phyloP scores from a whole-genome alignment of 148 eudicot genomes.

The Rhododendron griersonianum region DNA sequence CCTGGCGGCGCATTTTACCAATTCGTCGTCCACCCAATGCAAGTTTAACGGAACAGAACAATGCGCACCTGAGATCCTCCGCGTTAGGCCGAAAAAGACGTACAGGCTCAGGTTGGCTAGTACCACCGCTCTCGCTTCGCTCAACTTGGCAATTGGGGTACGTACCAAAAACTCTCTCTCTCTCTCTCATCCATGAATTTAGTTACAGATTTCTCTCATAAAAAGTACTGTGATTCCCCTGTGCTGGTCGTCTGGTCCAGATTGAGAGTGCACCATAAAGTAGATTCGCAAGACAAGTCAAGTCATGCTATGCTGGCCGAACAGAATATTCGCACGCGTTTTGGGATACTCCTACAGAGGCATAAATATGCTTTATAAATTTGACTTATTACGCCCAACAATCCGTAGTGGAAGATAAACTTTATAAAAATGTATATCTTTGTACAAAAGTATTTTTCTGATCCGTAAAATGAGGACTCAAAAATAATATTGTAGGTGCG shows the following conservation, averaged over 20 bases:
- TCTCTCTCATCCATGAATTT: background rate
- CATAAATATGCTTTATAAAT: no score
- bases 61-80: constrained; percentile 56
- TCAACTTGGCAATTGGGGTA: constrained; percentile 79
- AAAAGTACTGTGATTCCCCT: background rate
- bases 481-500: no score
- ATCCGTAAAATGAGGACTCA: no score
- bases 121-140: constrained; percentile 67
- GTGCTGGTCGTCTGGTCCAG: background rate
- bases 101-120: constrained; percentile 77
- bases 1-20: constrained; percentile 43
- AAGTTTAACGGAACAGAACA: constrained; percentile 51
- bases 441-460: no score
- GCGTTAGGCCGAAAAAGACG: constrained; percentile 70
- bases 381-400: no score
- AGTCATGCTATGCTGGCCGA: background rate
- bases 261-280: background rate
- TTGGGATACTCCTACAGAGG: no score
- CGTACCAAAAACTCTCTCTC: background rate
- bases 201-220: background rate
- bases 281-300: background rate
- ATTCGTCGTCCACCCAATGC: constrained; percentile 40
- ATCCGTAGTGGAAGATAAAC: no score
- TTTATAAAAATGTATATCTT: no score
- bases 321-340: no score